These are phyloP conservation scores for Claviceps digitariae DNA, from an alignment of 2,329 filamentous ascomycete species.

Conservation along the genomic window DNA sequence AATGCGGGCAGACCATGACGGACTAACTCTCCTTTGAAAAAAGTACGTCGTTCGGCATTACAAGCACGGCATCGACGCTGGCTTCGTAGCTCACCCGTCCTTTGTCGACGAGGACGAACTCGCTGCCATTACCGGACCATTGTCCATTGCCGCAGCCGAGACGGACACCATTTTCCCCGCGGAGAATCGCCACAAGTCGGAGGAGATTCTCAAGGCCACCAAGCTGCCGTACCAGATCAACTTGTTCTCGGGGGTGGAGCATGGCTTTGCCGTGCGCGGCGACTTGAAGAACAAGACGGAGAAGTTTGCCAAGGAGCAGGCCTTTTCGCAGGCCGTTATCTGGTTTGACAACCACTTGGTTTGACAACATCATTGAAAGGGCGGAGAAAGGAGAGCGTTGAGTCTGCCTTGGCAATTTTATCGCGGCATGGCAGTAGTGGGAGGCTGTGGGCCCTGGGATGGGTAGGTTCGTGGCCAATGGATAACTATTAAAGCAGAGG, in stretches of 20 bases:
- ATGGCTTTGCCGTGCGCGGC: conserved; percentile 62
- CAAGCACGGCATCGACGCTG: conserved; percentile 40
- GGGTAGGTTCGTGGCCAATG: too few species aligned
- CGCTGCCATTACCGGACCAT: conserved; percentile 38
- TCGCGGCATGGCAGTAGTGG: too few species aligned
- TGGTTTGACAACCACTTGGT: conserved; percentile 50
- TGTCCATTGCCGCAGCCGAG: conserved; percentile 51
- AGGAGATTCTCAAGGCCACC: conserved; percentile 42
- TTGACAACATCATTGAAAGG: not conserved
- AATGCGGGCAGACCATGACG: not conserved
- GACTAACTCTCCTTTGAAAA: not conserved
- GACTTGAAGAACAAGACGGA: conserved; percentile 37
- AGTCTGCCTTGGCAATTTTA: too few species aligned
- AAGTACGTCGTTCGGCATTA: conserved; percentile 58
- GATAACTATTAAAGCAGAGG: too few species aligned
- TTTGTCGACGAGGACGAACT: conserved; percentile 48
- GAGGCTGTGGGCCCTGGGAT: too few species aligned
- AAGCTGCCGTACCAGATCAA: conserved; percentile 51
- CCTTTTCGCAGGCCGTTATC: conserved; percentile 59
- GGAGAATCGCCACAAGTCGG: conserved; percentile 40
- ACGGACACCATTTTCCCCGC: conserved; percentile 45
- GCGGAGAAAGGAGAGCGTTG: not conserved
- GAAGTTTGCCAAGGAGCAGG: conserved; percentile 64
- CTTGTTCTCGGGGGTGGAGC: conserved; percentile 53
- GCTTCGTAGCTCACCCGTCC: conserved; percentile 51